Base-by-base conservation (phyloP, 2,329 filamentous ascomycete genomes). In the Fusarium praegraminearum region DNA sequence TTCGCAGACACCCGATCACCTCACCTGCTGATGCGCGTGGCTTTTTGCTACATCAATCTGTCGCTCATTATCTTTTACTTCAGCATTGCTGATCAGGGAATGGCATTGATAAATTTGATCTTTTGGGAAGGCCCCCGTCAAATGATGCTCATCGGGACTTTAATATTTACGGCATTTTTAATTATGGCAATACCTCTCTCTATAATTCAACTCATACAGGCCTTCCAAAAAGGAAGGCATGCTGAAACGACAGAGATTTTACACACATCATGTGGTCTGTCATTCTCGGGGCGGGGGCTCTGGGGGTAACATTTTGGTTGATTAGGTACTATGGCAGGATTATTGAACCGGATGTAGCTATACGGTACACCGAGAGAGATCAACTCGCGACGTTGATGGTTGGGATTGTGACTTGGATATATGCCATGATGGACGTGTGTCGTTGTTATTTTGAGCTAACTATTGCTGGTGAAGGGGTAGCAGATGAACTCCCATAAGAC, bases 331-430 rank as follows among this genome's bases (percentile, higher is more conserved):
- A 16, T 3, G 26, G 22, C 2, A 30, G 7, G 7, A 28, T 26
- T 1, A 28, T 22, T 2, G 20, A 65, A 24, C 62, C 62, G 1
- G 61, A 60, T 40, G 5, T 65, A 26, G 61, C 10, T 12, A 45
- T 65, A 7, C 30, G 13, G 12, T 13, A 54, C 0, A 49, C 32
- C 2, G 61, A 65, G 20, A 54, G 61, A 13, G 63, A 66, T 33
- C 61, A 66, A 15, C n/a, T 65, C 20, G 62, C 61, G 13, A 46
- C 54, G 0, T 26, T 66, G 33, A 51, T 65, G 22, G 62, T 60
- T 16, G 62, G 62, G 2, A 10, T 40, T n/a, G 54, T 50, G 1
- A 65, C 62, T 40, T 40, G 11, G n/a, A n/a, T 20, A 10, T 40
- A 20, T 40, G 11, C n/a, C 11, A 40, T 40, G 36, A 1, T 40